Conservation (phyloP, 2,329 filamentous ascomycete genomes). For the Penicillium sp. region DNA sequence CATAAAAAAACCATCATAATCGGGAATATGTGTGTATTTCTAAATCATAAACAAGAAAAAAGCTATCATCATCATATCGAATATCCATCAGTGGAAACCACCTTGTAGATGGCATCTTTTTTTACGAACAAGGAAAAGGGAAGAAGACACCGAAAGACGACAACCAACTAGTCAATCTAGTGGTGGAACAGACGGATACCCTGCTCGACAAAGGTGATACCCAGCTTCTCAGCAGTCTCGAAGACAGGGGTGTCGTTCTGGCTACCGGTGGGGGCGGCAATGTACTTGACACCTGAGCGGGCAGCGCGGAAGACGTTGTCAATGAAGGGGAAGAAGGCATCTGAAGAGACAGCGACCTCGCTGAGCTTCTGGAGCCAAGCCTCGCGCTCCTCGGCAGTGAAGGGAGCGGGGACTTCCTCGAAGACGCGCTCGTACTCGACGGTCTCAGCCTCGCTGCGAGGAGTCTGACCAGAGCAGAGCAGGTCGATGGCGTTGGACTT, state of each 20-base stretch:
- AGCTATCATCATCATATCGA: slow-evolving; percentile 28
- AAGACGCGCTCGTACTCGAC: slow-evolving; percentile 87
- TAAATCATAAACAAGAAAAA: slow-evolving; percentile 25
- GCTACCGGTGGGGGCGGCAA: slow-evolving; percentile 85
- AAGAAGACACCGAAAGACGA: slow-evolving; percentile 3
- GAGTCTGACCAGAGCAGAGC: slow-evolving; percentile 86
- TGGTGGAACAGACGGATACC: slow-evolving; percentile 93
- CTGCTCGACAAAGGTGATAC: slow-evolving; percentile 95
- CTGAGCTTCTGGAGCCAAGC: slow-evolving; percentile 79
- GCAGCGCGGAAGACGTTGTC: slow-evolving; percentile 95
- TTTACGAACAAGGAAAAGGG: slow-evolving; percentile 13
- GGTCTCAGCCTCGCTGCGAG: slow-evolving; percentile 78
- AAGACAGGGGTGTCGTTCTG: slow-evolving; percentile 56
- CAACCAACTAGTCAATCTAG: slow-evolving; percentile 50
- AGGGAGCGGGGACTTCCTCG: slow-evolving; percentile 80
- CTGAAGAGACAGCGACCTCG: slow-evolving; percentile 80
- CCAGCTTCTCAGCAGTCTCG: slow-evolving; percentile 85
- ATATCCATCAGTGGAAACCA: slow-evolving; percentile 9
- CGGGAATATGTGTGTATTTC: slow-evolving; percentile 17
- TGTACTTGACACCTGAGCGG: slow-evolving; percentile 90
- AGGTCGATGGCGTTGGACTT: slow-evolving; percentile 99
- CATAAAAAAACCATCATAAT: not conserved
- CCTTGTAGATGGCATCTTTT: slow-evolving; percentile 7
- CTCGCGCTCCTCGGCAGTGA: slow-evolving; percentile 80
- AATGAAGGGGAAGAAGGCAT: slow-evolving; percentile 98